Base-by-base conservation (phyloP, 768 basidiomycete species). In the Mycena rebaudengoi region DNA sequence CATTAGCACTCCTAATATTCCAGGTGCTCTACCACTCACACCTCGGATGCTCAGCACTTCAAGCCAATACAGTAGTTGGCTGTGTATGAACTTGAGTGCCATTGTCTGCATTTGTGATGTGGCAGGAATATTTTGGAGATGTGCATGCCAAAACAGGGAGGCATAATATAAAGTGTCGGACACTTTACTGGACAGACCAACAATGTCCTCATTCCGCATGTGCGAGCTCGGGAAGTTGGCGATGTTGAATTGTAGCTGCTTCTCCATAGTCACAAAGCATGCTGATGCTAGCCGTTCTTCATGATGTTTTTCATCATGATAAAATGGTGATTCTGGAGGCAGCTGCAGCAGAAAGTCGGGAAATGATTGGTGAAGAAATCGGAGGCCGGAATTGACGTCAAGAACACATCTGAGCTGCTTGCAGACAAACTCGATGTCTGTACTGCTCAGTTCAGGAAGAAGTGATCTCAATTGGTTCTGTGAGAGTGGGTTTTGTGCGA, bases 361-460 rank as follows among this genome's bases (percentile, higher is more conserved):
- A 37, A 57, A 57, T 57, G 55, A 57, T 28, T 57, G 55, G 29
- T 57, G 55, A 2, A 57, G 32, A 11, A 57, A 46, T 23, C 55
- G 43, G 10, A 57, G 23, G 37, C 44, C 43, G 1, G 43, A 33
- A 1, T 13, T 7, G 18, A 10, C 37, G 4, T n/a, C 44, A 4
- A 57, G 33, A 25, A 57, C 43, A 5, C 43, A 57, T 1, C 21
- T 28, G 16, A 57, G 18, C 23, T 57, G 16, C 20, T 28, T 46
- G 21, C 55, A 57, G 23, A 37, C 18, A 0, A 7, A 12, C 16
- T 37, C 33, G 10, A 57, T 5, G 18, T 57, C 55, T 1, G 30
- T 37, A 1, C 2, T 0, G 26, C 11, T 21, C 23, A 57, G 43
- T 5, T 3, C 28, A 21, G 5, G 14, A 5, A 37, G 30, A 3